Base-by-base conservation (phyloP, 139 green algal genomes). In the Chlorella sp. region DNA sequence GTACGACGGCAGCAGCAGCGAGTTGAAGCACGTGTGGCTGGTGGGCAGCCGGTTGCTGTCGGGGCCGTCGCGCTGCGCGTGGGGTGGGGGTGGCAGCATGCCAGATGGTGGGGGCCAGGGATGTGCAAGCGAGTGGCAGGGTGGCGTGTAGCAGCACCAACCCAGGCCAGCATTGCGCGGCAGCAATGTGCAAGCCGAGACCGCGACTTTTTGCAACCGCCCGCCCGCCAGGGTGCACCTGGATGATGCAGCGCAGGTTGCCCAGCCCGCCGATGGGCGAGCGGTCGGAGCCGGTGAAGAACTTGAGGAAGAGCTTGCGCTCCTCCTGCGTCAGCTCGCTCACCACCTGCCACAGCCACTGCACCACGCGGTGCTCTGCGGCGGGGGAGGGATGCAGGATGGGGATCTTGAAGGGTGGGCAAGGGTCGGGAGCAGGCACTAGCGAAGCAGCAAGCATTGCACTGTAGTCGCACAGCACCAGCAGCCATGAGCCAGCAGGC, bases 11-110 rank as follows among this genome's bases (percentile, higher is more conserved):
- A 98, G 91, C 84, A 98, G 92, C 78, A 98, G 90, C 14, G 94
- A 98, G 92, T 98, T 98, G 94, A 98, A 98, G 88, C 95, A 98
- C 1, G 94, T 97, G 89, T 97, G 94, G 41, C 77, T 88, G 26
- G 94, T 97, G 77, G 94, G 94, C 85, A 97, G 91, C 67, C 95
- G 95, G 73, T 88, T 92, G 54, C 87, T 92, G 90, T 98, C 95
- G 5, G 86, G 82, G 46, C 95, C 95, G 74, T 98, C 93, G 40
- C 94, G 88, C 89, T 97, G 94, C 64, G 76, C 19, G 28, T n/a
- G 48, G 58, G 36, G 6, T 34, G 36, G 36, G n/a, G 22, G n/a
- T n/a, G n/a, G n/a, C n/a, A n/a, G n/a, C n/a, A n/a, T n/a, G n/a
- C n/a, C n/a, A n/a, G n/a, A n/a, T n/a, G n/a, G n/a, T n/a, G n/a